Conservation (phyloP, 2,329 filamentous ascomycete genomes). For the Penicillium sp. region DNA sequence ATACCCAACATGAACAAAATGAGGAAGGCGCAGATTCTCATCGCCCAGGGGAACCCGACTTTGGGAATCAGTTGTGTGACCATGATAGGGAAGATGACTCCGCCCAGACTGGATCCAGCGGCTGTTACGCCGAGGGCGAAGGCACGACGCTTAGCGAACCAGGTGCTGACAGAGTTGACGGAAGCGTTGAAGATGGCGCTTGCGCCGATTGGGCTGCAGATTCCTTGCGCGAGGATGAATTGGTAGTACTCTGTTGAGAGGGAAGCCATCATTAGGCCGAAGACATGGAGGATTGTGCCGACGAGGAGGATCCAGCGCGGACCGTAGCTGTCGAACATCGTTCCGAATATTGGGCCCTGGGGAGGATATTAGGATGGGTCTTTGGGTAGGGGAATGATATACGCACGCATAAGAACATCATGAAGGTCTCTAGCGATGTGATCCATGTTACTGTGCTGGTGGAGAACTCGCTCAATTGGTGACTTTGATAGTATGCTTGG, state of each 20-base stretch:
- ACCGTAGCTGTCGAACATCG: conserved; percentile 62
- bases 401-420: conserved; percentile 27
- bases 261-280: conserved; percentile 59
- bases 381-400: background rate
- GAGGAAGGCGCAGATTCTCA: conserved; percentile 57
- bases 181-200: conserved; percentile 50
- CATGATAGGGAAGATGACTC: conserved; percentile 63
- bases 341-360: conserved; percentile 60
- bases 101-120: conserved; percentile 55
- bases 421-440: conserved; percentile 45
- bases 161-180: conserved; percentile 41
- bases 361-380: background rate
- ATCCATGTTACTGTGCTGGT: conserved; percentile 62
- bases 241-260: conserved; percentile 56
- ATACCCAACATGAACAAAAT: conserved; percentile 59
- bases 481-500: conserved; percentile 56
- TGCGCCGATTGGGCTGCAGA: conserved; percentile 53
- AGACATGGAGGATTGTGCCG: conserved; percentile 55
- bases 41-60: conserved; percentile 57
- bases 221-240: conserved; percentile 54
- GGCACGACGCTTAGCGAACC: conserved; percentile 54
- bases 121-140: conserved; percentile 55
- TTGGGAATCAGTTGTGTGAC: conserved; percentile 52
- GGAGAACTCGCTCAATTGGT: conserved; percentile 49
- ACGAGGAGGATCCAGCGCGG: conserved; percentile 53